These are phyloP conservation scores for Inga leiocalycina DNA, from an alignment of 306 rosid genomes.

Conservation along the genomic window DNA sequence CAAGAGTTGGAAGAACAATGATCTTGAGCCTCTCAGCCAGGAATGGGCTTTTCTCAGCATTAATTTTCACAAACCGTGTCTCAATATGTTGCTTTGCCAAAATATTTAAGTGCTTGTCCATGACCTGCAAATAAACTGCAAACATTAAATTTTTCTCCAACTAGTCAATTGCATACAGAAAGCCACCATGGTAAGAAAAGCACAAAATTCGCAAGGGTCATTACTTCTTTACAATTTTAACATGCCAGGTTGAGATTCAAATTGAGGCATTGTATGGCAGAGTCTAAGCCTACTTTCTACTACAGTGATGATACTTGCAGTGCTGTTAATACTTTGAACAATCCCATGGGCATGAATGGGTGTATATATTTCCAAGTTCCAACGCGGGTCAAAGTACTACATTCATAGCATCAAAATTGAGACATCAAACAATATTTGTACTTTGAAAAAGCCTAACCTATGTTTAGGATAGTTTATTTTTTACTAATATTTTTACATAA, in stretches of 20 bases:
- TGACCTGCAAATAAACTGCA: conserved; percentile 61
- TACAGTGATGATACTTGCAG: not conserved
- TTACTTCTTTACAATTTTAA: not conserved
- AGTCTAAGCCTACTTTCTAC: not conserved
- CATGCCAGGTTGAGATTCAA: conserved; percentile 8
- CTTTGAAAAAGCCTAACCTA: not conserved
- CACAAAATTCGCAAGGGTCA: not conserved
- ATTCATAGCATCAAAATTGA: not conserved
- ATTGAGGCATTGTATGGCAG: not conserved
- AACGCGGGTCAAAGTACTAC: not conserved
- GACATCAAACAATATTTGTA: not conserved
- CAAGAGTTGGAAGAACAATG: conserved; percentile 87
- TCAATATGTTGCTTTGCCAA: conserved; percentile 90
- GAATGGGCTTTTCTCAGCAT: conserved; percentile 97
- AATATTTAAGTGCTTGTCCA: conserved; percentile 84
- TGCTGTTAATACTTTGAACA: not conserved
- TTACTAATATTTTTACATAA: too few relatives aligned
- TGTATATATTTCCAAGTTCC: not conserved
- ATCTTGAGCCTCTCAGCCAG: conserved; percentile 91
- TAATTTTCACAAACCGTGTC: conserved; percentile 79
- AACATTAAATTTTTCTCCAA: conserved; percentile 33
- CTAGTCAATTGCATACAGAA: not conserved
- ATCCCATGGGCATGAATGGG: not conserved
- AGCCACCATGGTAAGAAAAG: not conserved
- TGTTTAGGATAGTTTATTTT: too few relatives aligned